Conservation (phyloP, 352 stramenopile species). For the Plasmopara viticola region DNA sequence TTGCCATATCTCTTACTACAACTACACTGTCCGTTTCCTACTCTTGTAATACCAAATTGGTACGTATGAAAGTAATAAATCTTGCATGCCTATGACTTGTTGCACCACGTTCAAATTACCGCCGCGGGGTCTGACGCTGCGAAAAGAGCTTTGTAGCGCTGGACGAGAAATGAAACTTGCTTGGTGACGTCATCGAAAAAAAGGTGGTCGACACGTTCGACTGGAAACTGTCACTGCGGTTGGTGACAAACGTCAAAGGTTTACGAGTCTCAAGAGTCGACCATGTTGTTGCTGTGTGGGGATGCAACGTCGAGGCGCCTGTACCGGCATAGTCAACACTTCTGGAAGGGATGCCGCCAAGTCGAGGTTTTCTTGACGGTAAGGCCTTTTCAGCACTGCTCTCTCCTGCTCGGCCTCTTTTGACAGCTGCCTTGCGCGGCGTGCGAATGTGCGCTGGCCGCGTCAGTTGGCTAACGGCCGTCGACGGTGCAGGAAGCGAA, state of each 20-base stretch:
- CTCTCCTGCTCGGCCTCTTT: slow-evolving; percentile 41
- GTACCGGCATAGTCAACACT: slow-evolving; percentile 14
- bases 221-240: slow-evolving; percentile 5
- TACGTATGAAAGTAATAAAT: slow-evolving; percentile 19
- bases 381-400: slow-evolving; percentile 48
- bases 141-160: slow-evolving; percentile 36
- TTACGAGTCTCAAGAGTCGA: slow-evolving; percentile 9
- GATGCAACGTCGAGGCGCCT: slow-evolving; percentile 10
- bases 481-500: slow-evolving; percentile 17
- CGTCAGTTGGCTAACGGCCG: slow-evolving; percentile 35
- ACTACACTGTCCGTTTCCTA: slow-evolving; percentile 14
- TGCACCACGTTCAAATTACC: slow-evolving; percentile 19
- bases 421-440: slow-evolving; percentile 51
- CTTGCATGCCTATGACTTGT: slow-evolving; percentile 17
- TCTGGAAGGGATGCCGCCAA: slow-evolving; percentile 23
- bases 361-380: slow-evolving; percentile 42
- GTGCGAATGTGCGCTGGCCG: slow-evolving; percentile 41
- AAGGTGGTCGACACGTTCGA: slow-evolving; percentile 9
- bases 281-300: slow-evolving; percentile 2
- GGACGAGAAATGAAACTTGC: slow-evolving; percentile 44
- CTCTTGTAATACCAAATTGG: too few relatives aligned
- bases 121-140: slow-evolving; percentile 34
- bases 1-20: slow-evolving; percentile 17
- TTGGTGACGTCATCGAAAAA: slow-evolving; percentile 33
- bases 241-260: slow-evolving; percentile 20